Conservation (phyloP, 1,284 basidiomycete genomes). For the Mycosarcoma mackinlayi region DNA sequence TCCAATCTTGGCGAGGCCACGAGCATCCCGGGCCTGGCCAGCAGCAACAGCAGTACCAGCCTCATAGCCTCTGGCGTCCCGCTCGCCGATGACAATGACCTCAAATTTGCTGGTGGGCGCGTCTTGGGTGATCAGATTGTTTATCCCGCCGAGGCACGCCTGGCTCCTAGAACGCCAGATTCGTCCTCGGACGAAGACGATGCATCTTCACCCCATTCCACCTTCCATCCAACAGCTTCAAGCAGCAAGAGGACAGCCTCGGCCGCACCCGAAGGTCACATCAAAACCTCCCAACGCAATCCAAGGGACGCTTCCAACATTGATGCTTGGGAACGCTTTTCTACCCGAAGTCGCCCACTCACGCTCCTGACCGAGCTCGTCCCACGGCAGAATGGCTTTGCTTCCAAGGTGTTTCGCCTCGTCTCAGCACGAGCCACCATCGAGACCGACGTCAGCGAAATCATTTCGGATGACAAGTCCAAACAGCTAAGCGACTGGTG, state of each 20-base stretch:
- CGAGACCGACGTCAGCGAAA: constrained; percentile 40
- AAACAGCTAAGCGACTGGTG: constrained; percentile 46
- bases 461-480: constrained; percentile 33
- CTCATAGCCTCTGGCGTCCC: constrained; percentile 16
- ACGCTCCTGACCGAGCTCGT: constrained; percentile 44
- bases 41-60: constrained; percentile 11
- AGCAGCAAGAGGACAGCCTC: not conserved
- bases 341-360: constrained; percentile 37
- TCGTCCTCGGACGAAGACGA: constrained; percentile 28
- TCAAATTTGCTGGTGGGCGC: constrained; percentile 37
- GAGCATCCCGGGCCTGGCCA: constrained; percentile 11
- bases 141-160: constrained; percentile 31
- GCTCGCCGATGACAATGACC: constrained; percentile 13
- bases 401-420: constrained; percentile 43
- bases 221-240: not conserved
- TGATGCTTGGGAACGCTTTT: constrained; percentile 42
- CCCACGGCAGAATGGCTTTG: constrained; percentile 39
- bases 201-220: constrained; percentile 7
- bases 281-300: constrained; percentile 30
- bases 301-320: constrained; percentile 29
- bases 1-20: constrained; percentile 8
- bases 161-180: constrained; percentile 32
- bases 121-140: constrained; percentile 38
- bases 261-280: constrained; percentile 16
- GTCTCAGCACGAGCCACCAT: constrained; percentile 39